Conservation (phyloP, 2,329 filamentous ascomycete species). For the Fonsecaea multimorphosa region DNA sequence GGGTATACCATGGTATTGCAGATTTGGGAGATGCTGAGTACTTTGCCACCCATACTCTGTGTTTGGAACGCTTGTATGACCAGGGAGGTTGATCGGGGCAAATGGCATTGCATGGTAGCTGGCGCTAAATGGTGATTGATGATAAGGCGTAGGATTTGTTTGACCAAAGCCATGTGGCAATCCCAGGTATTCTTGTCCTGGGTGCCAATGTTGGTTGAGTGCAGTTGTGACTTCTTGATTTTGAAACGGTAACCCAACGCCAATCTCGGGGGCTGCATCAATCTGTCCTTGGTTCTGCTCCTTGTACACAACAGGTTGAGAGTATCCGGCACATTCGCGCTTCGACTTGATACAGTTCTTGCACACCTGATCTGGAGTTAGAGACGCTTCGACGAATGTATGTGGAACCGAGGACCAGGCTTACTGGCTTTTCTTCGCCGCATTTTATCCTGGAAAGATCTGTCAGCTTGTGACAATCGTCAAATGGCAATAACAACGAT, state of each 20-base stretch:
- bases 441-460: constrained; percentile 73
- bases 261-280: constrained; percentile 3
- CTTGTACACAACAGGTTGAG: constrained; percentile 35
- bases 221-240: constrained; percentile 12
- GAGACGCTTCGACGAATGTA: background rate
- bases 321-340: constrained; percentile 49
- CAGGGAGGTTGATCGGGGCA: background rate
- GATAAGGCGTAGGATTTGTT: constrained; percentile 16
- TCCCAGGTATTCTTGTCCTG: constrained; percentile 14
- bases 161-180: constrained; percentile 15
- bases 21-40: constrained; percentile 3
- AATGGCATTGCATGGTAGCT: constrained; percentile 26
- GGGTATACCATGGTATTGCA: constrained; percentile 3
- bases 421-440: constrained; percentile 72
- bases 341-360: constrained; percentile 55
- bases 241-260: constrained; percentile 16
- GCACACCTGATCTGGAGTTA: constrained; percentile 41
- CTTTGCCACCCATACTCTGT: constrained; percentile 14
- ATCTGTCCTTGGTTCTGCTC: constrained; percentile 25
- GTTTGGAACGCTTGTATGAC: background rate
- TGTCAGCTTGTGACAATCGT: constrained; percentile 5
- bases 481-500: background rate
- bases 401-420: background rate
- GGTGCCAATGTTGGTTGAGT: constrained; percentile 18
- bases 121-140: constrained; percentile 25